Conservation (phyloP, 2,329 filamentous ascomycete species). For the Coniochaeta ligniaria region DNA sequence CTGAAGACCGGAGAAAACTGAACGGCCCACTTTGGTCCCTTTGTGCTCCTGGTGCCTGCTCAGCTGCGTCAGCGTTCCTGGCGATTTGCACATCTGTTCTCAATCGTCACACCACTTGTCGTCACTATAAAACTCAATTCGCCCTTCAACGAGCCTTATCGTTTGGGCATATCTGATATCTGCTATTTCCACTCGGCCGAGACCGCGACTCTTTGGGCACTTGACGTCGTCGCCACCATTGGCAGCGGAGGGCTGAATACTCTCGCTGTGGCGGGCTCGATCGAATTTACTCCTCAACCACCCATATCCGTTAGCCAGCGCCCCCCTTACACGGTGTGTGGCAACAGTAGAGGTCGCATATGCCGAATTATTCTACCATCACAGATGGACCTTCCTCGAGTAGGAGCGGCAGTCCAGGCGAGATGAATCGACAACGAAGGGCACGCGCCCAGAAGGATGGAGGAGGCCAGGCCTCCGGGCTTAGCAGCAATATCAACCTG, state of each 20-base stretch:
- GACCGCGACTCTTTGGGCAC: neutral
- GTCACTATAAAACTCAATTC: neutral
- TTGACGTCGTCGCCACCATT: neutral
- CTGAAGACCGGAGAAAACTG: neutral
- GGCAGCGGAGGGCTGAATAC: neutral
- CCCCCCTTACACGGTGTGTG: neutral
- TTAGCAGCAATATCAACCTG: slow-evolving; percentile 89
- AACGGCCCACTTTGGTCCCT: neutral
- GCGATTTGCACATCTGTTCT: neutral
- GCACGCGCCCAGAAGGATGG: slow-evolving; percentile 62
- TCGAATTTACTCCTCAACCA: neutral
- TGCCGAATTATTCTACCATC: slow-evolving; percentile 49
- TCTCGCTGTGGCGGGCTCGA: neutral
- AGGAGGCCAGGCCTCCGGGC: slow-evolving; percentile 78
- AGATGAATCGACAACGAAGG: slow-evolving; percentile 48
- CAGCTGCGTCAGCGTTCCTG: neutral
- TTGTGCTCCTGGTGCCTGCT: neutral
- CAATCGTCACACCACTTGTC: neutral
- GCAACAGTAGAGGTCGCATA: slow-evolving; percentile 22
- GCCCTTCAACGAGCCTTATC: neutral
- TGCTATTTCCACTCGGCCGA: neutral
- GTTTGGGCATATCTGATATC: neutral
- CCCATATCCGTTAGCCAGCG: neutral
- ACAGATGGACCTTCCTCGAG: slow-evolving; percentile 36
- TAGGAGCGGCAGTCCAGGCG: slow-evolving; percentile 27